Evolutionary conservation across 2,329 filamentous ascomycete species (phyloP).

Genomic region (Endocalyx cinctus): DNA sequence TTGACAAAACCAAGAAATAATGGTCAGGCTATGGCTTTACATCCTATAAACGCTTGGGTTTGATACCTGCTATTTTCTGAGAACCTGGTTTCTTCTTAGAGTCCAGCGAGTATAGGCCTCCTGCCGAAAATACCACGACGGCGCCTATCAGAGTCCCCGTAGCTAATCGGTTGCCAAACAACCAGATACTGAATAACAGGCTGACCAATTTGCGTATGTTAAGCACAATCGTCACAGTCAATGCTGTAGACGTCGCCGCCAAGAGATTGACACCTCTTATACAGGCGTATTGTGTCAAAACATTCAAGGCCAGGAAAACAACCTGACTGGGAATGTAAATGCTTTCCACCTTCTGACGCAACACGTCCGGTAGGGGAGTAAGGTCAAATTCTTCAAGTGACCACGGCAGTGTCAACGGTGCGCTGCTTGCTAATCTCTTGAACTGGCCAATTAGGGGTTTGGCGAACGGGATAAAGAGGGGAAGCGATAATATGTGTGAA

Average conservation of each 20-base stretch:
- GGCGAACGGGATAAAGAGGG: conserved; percentile 70
- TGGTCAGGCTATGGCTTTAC: too few relatives aligned
- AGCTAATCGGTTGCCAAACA: conserved; percentile 84
- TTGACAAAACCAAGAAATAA: too few relatives aligned
- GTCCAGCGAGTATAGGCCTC: conserved; percentile 86
- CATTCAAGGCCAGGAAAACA: conserved; percentile 67
- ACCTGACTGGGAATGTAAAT: conserved; percentile 62
- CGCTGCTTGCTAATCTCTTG: conserved; percentile 55
- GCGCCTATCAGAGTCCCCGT: conserved; percentile 76
- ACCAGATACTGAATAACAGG: conserved; percentile 82
- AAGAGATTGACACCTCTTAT: conserved; percentile 96
- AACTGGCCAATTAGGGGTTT: conserved; percentile 62
- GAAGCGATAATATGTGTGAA: conserved; percentile 71
- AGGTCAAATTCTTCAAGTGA: conserved; percentile 26
- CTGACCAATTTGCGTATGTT: conserved; percentile 94
- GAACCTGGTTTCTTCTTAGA: conserved; percentile 34
- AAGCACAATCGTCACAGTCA: conserved; percentile 94
- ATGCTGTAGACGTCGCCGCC: conserved; percentile 78
- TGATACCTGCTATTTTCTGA: conserved; percentile 15
- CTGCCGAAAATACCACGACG: conserved; percentile 80
- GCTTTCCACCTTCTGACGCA: conserved; percentile 34
- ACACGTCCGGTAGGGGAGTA: conserved; percentile 29
- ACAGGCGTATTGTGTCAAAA: conserved; percentile 88
- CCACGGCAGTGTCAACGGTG: conserved; percentile 48
- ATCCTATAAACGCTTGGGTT: too few relatives aligned